phyloP scores from a whole-genome alignment of 1,284 basidiomycete genomes.

The Tetrapyrgos nigripes region DNA sequence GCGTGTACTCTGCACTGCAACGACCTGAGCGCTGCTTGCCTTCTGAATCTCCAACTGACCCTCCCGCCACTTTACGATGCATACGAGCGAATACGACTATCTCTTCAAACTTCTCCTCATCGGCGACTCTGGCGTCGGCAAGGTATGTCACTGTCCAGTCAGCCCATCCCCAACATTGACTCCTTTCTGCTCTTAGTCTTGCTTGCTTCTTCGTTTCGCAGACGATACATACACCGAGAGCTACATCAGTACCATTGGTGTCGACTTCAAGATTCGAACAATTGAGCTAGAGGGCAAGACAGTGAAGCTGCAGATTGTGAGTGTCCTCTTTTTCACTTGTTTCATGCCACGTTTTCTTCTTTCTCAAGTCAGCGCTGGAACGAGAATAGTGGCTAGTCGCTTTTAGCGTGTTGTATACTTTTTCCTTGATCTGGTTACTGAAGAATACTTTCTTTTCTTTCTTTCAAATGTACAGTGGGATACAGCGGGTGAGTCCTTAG shows the following conservation, averaged over 20 bases:
- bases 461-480: conserved; percentile 77
- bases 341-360: conserved; percentile 4
- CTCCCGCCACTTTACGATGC: conserved; percentile 57
- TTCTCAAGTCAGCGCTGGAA: conserved; percentile 20
- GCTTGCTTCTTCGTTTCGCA: conserved; percentile 96
- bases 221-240: conserved; percentile 99
- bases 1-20: too few species aligned
- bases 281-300: conserved; percentile 99
- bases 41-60: conserved; percentile 8
- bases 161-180: conserved; percentile 19
- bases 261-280: conserved; percentile 99
- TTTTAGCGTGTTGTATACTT: conserved; percentile 12
- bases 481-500: conserved; percentile 74
- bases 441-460: conserved; percentile 22
- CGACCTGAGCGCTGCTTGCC: too few species aligned
- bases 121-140: conserved; percentile 96
- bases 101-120: conserved; percentile 97
- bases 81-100: conserved; percentile 95
- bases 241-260: conserved; percentile 98
- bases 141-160: conserved; percentile 55
- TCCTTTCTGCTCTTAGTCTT: conserved; percentile 58
- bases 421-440: conserved; percentile 21
- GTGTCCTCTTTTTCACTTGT: conserved; percentile 41
- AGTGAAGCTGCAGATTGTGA: conserved; percentile 98
- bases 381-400: too few species aligned